Conservation (phyloP, 2,329 filamentous ascomycete genomes). For the Fusarium beomiforme region DNA sequence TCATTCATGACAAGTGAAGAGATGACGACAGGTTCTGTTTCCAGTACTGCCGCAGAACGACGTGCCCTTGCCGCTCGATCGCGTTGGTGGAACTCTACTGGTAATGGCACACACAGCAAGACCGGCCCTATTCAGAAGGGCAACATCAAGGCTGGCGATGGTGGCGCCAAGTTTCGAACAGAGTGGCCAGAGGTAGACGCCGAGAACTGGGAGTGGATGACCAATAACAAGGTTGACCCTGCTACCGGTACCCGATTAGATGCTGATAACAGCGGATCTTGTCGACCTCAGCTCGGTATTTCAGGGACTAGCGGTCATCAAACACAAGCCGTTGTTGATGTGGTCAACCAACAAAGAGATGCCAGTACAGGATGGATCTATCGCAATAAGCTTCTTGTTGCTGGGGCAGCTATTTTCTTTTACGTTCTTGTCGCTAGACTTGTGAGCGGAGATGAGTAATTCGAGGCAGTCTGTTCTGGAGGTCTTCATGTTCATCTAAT, state of each 20-base stretch:
- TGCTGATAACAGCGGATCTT: conserved; percentile 61
- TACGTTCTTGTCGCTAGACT: conserved; percentile 87
- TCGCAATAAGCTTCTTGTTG: conserved; percentile 80
- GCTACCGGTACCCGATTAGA: conserved; percentile 72
- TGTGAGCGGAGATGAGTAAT: conserved; percentile 61
- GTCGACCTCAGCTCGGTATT: conserved; percentile 67
- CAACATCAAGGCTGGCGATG: conserved; percentile 91
- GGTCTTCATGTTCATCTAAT: conserved; percentile 5
- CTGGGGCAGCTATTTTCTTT: conserved; percentile 75
- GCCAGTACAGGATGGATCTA: conserved; percentile 85
- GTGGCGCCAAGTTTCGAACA: conserved; percentile 85
- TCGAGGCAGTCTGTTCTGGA: background rate
- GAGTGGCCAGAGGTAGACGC: conserved; percentile 92
- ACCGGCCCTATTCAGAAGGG: conserved; percentile 68
- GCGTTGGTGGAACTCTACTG: conserved; percentile 97
- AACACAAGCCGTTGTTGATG: conserved; percentile 80
- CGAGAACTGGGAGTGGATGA: conserved; percentile 94
- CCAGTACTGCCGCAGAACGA: conserved; percentile 79
- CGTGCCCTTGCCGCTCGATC: conserved; percentile 80
- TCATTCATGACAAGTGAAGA: conserved; percentile 99
- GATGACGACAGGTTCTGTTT: conserved; percentile 94
- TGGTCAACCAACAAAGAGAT: conserved; percentile 77
- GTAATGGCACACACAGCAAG: conserved; percentile 77
- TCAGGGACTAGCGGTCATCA: conserved; percentile 68
- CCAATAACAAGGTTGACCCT: conserved; percentile 80